phyloP scores from a whole-genome alignment of 2,329 filamentous ascomycete species.

The Huntiella moniliformis region DNA sequence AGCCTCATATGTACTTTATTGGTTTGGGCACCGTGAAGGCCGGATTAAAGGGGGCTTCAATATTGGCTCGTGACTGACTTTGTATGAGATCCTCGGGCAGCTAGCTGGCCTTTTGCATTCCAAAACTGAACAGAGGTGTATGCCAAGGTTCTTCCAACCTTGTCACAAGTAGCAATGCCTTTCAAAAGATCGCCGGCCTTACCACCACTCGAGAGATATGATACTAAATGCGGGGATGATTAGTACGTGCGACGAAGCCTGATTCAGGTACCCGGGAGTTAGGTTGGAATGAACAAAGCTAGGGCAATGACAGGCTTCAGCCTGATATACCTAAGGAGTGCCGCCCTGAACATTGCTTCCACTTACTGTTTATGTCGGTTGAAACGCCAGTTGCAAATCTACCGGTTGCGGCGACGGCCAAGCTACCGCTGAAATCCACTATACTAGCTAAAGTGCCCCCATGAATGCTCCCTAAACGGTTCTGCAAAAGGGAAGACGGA shows the following conservation, averaged over 20 bases:
- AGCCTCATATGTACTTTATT: background rate
- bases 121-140: constrained; percentile 41
- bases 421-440: constrained; percentile 46
- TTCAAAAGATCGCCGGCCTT: constrained; percentile 36
- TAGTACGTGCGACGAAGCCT: background rate
- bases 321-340: too few relatives aligned
- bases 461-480: constrained; percentile 57
- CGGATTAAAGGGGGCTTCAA: background rate
- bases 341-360: background rate
- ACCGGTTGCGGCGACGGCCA: constrained; percentile 46
- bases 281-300: background rate
- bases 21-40: background rate
- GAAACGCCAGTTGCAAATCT: constrained; percentile 45
- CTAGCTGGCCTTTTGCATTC: constrained; percentile 38
- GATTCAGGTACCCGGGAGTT: background rate
- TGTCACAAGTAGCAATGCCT: constrained; percentile 40
- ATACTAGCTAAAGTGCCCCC: constrained; percentile 64
- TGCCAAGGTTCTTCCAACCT: constrained; percentile 46
- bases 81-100: constrained; percentile 45
- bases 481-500: constrained; percentile 26
- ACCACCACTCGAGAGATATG: constrained; percentile 41
- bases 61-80: constrained; percentile 28
- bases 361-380: constrained; percentile 41
- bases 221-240: constrained; percentile 25
- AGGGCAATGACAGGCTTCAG: background rate